Percentiles rank a stretch among this genome's conserved stretches.
Evolutionary conservation across 1,139 yeast genomes (phyloP).

Genomic region (Martiniozyma asiatica): DNA sequence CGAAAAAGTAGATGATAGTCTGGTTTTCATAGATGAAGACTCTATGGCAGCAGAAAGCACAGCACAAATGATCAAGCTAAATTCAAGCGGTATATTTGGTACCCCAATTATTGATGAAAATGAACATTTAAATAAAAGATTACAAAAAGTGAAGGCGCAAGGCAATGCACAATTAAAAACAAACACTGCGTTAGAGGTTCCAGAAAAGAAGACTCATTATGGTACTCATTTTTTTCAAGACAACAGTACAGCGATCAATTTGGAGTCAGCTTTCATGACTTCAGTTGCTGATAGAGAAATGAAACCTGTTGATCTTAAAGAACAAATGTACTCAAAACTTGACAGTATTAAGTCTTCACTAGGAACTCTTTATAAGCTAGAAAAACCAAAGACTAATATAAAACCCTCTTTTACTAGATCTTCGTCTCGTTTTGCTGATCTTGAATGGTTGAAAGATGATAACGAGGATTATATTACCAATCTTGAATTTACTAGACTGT

Average conservation of each 20-base stretch:
- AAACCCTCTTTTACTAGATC: conserved; percentile 13
- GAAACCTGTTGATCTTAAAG: no score
- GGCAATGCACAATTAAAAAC: no score
- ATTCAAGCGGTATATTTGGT: no score
- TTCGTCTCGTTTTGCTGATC: conserved; percentile 17
- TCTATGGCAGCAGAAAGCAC: conserved; percentile 14
- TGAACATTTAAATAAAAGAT: no score
- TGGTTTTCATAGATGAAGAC: background rate
- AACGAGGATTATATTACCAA: conserved; percentile 20
- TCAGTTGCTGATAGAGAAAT: no score
- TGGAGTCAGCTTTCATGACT: no score
- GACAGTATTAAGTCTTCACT: conserved; percentile 7
- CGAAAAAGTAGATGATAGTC: background rate
- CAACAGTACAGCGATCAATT: no score
- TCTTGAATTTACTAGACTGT: conserved; percentile 20
- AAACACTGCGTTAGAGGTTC: no score
- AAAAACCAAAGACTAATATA: background rate
- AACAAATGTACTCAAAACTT: conserved; percentile 11
- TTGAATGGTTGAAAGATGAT: conserved; percentile 21
- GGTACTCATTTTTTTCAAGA: conserved; percentile 10
- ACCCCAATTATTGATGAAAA: no score
- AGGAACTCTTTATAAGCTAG: no score
- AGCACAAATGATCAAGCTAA: conserved; percentile 6
- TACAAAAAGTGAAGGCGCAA: no score
- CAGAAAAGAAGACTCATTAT: conserved; percentile 3